Base-by-base conservation (phyloP, 2,329 filamentous ascomycete species). In the Aspergillus sp. region DNA sequence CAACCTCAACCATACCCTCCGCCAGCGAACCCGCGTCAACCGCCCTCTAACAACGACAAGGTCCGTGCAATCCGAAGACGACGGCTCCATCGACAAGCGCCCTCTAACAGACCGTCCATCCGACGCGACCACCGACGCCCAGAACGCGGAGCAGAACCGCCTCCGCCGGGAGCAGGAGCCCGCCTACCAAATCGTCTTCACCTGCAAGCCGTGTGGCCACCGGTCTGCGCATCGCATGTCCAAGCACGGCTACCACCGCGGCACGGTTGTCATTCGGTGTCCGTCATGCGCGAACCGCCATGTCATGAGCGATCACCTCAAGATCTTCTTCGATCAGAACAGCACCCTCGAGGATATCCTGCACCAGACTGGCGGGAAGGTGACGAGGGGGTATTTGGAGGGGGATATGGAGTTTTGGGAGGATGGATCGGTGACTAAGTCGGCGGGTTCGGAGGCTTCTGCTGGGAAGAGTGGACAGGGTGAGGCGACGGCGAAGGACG, bases 391-490 rank as follows among this genome's bases (percentile, higher is more conserved):
- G 4, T 72, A 78, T 43, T 61, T 81, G 32, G 79, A 88, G 44
- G 86, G 85, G n/a, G 83, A 94, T 54, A 65, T 95, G 29, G 89
- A 96, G 58, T 91, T 95, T 47, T 94, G 86, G 81, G 80, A 83
- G 17, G 84, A 93, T 43, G 76, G 78, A 11, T 62, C 64, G 2
- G 56, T 60, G n/a, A 65, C 30, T 13, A 45, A 45, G 38, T 48
- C 19, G 6, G 6, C 5, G 19, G 19, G 19, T 10, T 6, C 6
- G 5, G 19, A 22, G 19, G 36, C 15, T 42, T 38, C 15, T 33
- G 34, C 10, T 16, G 32, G 26, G 34, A 42, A 17, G 44, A 39
- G 27, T 19, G 32, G 19, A 22, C 6, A 22, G 19, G 10, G 10
- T 5, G 6, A 22, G 19, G 19, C 19, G 10, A 10, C 19, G 5